A percentile compares a stretch with the other conserved stretches of the same genome.
These are phyloP conservation scores for Colletotrichum eleusines DNA, from an alignment of 2,329 filamentous ascomycete genomes.

Conservation along the genomic window DNA sequence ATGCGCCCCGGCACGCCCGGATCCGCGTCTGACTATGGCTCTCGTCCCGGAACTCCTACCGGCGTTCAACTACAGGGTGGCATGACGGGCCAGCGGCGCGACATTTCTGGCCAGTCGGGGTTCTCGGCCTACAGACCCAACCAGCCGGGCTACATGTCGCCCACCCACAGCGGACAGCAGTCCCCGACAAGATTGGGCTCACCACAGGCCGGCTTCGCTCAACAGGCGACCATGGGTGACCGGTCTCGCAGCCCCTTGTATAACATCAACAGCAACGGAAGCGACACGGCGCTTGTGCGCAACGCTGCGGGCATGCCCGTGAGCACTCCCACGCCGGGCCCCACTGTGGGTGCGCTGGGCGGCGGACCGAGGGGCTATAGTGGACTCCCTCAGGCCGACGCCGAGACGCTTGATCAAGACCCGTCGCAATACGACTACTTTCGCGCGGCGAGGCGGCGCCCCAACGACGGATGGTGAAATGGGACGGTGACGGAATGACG, in stretches of 20 bases:
- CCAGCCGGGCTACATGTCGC: constrained; percentile 43
- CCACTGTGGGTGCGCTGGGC: constrained; percentile 64
- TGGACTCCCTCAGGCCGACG: constrained; percentile 67
- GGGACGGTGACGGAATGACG: constrained; percentile 7
- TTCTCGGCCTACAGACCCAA: constrained; percentile 36
- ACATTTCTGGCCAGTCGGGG: constrained; percentile 42
- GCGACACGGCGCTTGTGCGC: constrained; percentile 64
- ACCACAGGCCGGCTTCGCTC: constrained; percentile 35
- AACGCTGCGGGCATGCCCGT: constrained; percentile 66
- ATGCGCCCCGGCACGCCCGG: constrained; percentile 72
- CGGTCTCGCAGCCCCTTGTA: constrained; percentile 63
- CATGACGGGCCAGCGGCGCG: constrained; percentile 43
- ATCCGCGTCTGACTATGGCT: constrained; percentile 60
- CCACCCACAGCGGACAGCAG: constrained; percentile 31
- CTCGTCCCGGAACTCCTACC: constrained; percentile 64
- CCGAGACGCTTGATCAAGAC: constrained; percentile 52
- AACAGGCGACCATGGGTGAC: constrained; percentile 37
- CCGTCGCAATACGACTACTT: constrained; percentile 70
- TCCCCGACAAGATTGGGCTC: constrained; percentile 34
- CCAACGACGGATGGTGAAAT: constrained; percentile 56
- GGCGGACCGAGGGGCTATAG: constrained; percentile 72
- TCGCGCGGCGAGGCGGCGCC: constrained; percentile 54
- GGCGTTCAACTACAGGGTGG: constrained; percentile 51
- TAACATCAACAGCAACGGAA: constrained; percentile 61
- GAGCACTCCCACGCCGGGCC: constrained; percentile 54